Base-by-base conservation (phyloP, 768 basidiomycete genomes). In the Lactifluus echinatus region DNA sequence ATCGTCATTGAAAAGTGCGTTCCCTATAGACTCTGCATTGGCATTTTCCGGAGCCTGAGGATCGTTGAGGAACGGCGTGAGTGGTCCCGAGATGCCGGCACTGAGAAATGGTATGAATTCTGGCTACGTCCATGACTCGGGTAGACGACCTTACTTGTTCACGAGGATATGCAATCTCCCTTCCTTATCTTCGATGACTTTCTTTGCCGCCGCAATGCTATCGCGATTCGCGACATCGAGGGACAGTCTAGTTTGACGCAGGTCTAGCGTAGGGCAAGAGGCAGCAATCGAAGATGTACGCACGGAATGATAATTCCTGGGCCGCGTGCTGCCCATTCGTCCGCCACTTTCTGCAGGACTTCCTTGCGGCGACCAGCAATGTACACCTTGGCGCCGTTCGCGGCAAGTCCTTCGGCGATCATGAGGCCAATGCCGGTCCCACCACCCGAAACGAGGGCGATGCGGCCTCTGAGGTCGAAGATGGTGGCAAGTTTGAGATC, bases 381-480 rank as follows among this genome's bases (percentile, higher is more conserved):
- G 65, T 91, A 92, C 15, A 89, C 88, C 62, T 81, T 85, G 14
- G 89, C 87, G 1, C 89, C 87, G 63, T 83, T 85, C 28, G 83
- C 76, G 15, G 88, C 89, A 12, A 91, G 76, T 4, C 86, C 88
- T 52, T 76, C 74, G 8, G 87, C 73, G 55, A 89, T 89, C 79
- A 84, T 82, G 56, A 83, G 68, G 31, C 80, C 80, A 50, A 80
- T 81, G 45, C 66, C 66, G 2, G 64, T 64, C 12, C 64, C 65
- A 3, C 64, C 66, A 26, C 66, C 66, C 11, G 64, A 59, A 39
- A 66, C 57, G 24, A 66, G 59, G n/a, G 59, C 66, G 37, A 66
- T 53, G 31, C 64, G 64, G 17, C 53, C 56, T 7, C 51, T 26
- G 46, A 66, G 57, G 21, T 62, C 36, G 24, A 63, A 63, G 19